Percentiles rank a stretch among this genome's conserved stretches.
Conservation (phyloP, 164 flowering plant genomes). For the Dillenia turbinata region DNA sequence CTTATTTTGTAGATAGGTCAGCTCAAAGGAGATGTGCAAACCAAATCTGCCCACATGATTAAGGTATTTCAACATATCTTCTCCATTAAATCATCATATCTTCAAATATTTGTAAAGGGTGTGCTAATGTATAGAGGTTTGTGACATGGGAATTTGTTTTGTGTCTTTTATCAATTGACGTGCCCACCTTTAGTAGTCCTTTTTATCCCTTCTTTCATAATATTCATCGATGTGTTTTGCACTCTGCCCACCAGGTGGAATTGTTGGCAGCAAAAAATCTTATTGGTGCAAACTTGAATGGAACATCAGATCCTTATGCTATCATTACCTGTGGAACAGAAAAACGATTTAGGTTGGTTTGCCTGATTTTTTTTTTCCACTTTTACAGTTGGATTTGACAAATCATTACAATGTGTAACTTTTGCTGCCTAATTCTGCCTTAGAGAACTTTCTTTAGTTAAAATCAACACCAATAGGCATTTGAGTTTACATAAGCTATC, state of each 20-base stretch:
- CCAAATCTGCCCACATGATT: conserved; percentile 57
- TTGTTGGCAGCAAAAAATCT: conserved; percentile 97
- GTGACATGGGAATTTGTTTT: too few relatives aligned
- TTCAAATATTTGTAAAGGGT: neutral
- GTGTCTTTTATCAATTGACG: too few relatives aligned
- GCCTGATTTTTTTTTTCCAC: conserved; percentile 4
- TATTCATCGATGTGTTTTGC: too few relatives aligned
- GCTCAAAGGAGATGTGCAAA: conserved; percentile 57
- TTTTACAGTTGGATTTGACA: neutral
- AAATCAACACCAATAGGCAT: too few relatives aligned
- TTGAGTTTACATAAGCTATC: too few relatives aligned
- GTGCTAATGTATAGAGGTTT: too few relatives aligned
- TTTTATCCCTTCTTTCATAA: too few relatives aligned
- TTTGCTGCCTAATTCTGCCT: too few relatives aligned
- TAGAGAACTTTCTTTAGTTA: too few relatives aligned
- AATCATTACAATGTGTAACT: too few relatives aligned
- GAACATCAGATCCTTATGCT: conserved; percentile 99
- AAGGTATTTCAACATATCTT: conserved; percentile 47
- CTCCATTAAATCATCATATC: neutral
- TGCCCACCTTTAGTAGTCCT: too few relatives aligned
- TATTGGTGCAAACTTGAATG: conserved; percentile 93
- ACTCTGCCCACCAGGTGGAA: conserved; percentile 50
- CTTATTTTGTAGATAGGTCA: conserved; percentile 94
- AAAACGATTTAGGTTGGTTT: conserved; percentile 85
- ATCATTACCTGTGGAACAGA: conserved; percentile 89